Evolutionary conservation across 2,329 filamentous ascomycete species (phyloP).

Genomic region (Chaetothyriales sp.): DNA sequence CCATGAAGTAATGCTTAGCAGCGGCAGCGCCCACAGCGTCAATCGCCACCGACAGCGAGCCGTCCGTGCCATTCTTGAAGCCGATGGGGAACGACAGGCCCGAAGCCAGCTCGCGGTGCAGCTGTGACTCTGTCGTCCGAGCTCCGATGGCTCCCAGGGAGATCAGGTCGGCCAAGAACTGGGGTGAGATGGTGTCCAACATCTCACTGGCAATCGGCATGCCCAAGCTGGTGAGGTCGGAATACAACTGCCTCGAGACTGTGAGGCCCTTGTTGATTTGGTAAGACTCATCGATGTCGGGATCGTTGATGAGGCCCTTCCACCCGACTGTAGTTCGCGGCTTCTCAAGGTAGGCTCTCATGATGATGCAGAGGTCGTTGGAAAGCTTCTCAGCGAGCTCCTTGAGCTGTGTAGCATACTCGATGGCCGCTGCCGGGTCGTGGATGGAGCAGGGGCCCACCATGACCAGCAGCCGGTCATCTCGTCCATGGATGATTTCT

Average conservation of each 20-base stretch:
- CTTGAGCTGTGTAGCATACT: conserved; percentile 79
- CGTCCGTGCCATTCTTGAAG: conserved; percentile 99
- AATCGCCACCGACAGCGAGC: conserved; percentile 73
- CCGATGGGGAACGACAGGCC: conserved; percentile 94
- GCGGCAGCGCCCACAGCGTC: conserved; percentile 88
- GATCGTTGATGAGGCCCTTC: conserved; percentile 98
- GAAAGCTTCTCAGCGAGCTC: conserved; percentile 75
- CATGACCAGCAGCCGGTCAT: conserved; percentile 58
- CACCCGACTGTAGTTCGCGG: conserved; percentile 94
- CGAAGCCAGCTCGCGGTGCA: conserved; percentile 86
- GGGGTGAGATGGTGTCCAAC: conserved; percentile 94
- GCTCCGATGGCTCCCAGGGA: conserved; percentile 88
- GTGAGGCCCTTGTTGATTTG: conserved; percentile 96
- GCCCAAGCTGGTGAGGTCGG: conserved; percentile 77
- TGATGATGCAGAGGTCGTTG: conserved; percentile 82
- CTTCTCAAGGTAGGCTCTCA: conserved; percentile 98
- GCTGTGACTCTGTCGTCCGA: conserved; percentile 89
- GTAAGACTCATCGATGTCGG: conserved; percentile 96
- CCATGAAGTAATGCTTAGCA: conserved; percentile 92
- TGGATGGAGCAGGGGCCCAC: conserved; percentile 96
- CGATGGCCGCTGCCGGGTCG: conserved; percentile 76
- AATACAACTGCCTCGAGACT: conserved; percentile 76
- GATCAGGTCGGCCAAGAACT: conserved; percentile 86
- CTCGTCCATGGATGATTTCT: conserved; percentile 46
- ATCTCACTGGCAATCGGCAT: conserved; percentile 97